Base-by-base conservation (phyloP, 2,329 filamentous ascomycete species). In the Gaeumannomyces tritici region DNA sequence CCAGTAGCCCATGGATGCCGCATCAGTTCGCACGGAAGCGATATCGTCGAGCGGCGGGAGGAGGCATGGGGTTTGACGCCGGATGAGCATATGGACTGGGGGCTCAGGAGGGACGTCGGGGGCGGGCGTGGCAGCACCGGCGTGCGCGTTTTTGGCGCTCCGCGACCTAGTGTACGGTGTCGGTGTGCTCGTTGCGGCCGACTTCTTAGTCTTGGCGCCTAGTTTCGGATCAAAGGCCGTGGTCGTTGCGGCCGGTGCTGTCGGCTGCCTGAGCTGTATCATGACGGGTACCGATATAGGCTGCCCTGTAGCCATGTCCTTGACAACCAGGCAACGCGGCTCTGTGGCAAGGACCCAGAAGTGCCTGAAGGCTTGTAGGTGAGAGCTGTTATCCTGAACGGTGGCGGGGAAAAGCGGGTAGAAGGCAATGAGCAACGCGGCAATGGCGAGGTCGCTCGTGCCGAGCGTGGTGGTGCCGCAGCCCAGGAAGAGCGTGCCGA, bases 291-390 rank as follows among this genome's bases (percentile, higher is more conserved):
- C 83, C 9, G 86, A 84, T 59, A 96, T 84, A 0, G 93, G 89
- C 56, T 91, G 86, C 55, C 89, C 86, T 0, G 91, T 96, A 64
- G 95, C 87, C 3, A 95, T 84, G 68, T 99, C 95, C 65, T 93
- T 90, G 24, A 91, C 85, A 0, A 99, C 85, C 0, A 99, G 83
- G 71, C 93, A 98, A 61, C 96, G 85, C 12, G 91, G 86, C 70
- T 99, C 95, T 0, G 90, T 89, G 1, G 95, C 95, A 4, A 99
- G 81, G 13, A 96, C 93, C 95, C 95, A 99, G 70, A 99, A 90
- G 74, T 99, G 93, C 6, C 96, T 87, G 77, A 99, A 95, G 4
- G 96, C 95, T 77, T 99, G 95, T 7, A 99, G 81, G 70, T 99
- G 95, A 13, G 91, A 92, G 66, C 90, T 89, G 71, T 98, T 98